Base-by-base conservation (phyloP, 2,329 filamentous ascomycete genomes). In the Colletotrichum tofieldiae region DNA sequence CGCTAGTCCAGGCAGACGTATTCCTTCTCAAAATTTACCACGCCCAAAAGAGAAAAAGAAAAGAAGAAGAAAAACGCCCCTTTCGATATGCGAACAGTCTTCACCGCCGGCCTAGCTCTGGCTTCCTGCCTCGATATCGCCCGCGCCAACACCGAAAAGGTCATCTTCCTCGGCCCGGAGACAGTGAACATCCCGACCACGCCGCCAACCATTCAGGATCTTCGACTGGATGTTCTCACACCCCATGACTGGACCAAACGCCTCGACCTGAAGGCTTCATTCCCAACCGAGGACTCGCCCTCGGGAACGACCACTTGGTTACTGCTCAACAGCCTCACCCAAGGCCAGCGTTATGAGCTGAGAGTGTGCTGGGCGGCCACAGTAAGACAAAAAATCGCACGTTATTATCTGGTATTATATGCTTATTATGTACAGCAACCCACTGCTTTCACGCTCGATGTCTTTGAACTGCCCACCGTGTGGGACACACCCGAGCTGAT, bases 331-430 rank as follows among this genome's bases (percentile, higher is more conserved):
- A 84, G 87, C 43, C 86, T 99, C 66, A 86, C 83, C n/a, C 88
- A 90, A 45, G 90, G 90, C 14, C 92, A 93, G 78, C 89, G 95
- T 75, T 98, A 98, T 86, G 96, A 99, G 85, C 89, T 97, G 60
- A 91, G 96, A 66, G 87, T 98, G 72, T 98, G 96, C 84, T 99
- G 96, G 95, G 88, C 94, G 72, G 96, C 96, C 51, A 96, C 93
- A 73, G 96, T 98, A 88, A 83, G 93, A 87, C 41, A 54, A 37
- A 58, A 26, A 68, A 47, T 52, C 56, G 12, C 12, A 43, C 49
- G 45, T 73, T 16, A 52, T 41, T 56, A 41, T 43, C n/a, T 60
- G 29, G 37, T 7, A 51, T 14, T 52, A 20, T 41, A 43, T 67
- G 67, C 73, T 61, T 73, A 66, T 71, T 43, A 71, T 66, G 49